Evolutionary conservation across 2,329 filamentous ascomycete genomes (phyloP).

Genomic region (Claviceps arundinis): DNA sequence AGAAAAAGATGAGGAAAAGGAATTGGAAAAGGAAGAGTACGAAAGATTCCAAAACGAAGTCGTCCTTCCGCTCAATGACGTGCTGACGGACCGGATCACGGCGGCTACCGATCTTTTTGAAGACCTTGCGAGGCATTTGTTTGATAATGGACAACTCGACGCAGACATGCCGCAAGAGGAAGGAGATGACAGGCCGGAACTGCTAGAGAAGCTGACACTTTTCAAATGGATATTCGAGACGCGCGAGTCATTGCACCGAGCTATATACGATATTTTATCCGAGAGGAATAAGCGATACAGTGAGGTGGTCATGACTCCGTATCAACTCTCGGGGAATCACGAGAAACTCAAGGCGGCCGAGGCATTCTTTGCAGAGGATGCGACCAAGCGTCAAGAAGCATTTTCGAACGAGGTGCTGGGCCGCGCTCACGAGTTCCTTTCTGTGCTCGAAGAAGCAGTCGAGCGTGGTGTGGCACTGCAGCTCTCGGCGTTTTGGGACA

Average conservation of each 20-base stretch:
- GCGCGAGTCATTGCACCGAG: slow-evolving; percentile 74
- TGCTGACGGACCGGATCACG: slow-evolving; percentile 62
- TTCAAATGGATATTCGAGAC: slow-evolving; percentile 96
- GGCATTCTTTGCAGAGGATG: slow-evolving; percentile 72
- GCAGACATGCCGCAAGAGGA: slow-evolving; percentile 83
- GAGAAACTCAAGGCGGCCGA: slow-evolving; percentile 70
- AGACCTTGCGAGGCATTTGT: slow-evolving; percentile 57
- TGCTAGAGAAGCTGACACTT: slow-evolving; percentile 85
- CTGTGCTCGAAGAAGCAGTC: slow-evolving; percentile 72
- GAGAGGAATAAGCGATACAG: slow-evolving; percentile 81
- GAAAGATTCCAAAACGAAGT: slow-evolving; percentile 74
- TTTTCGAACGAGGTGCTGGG: slow-evolving; percentile 60
- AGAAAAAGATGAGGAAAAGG: slow-evolving; percentile 58
- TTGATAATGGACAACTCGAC: slow-evolving; percentile 49
- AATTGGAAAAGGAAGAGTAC: slow-evolving; percentile 66
- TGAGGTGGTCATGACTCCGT: slow-evolving; percentile 70
- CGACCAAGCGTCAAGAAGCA: slow-evolving; percentile 53
- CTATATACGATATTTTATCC: slow-evolving; percentile 71
- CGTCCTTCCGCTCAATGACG: slow-evolving; percentile 68
- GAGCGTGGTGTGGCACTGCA: slow-evolving; percentile 81
- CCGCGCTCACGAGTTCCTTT: slow-evolving; percentile 63
- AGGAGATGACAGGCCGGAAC: slow-evolving; percentile 85
- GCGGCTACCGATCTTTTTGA: slow-evolving; percentile 67
- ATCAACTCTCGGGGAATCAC: slow-evolving; percentile 57
- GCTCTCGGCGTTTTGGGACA: slow-evolving; percentile 93